Base-by-base conservation (phyloP, 768 basidiomycete genomes). In the Postia placenta region DNA sequence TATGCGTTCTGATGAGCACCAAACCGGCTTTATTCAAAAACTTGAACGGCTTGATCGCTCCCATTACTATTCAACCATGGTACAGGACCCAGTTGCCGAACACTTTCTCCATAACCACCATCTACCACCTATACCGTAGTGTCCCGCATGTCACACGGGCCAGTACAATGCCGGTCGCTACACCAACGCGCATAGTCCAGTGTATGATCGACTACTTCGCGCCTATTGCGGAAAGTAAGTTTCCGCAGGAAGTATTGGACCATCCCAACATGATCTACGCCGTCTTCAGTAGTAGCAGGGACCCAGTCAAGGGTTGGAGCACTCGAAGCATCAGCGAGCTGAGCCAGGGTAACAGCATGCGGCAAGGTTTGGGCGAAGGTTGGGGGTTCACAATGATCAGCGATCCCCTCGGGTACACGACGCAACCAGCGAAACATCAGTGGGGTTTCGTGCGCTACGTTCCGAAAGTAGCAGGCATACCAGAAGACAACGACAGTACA, bases 1-100 rank as follows among this genome's bases (percentile, higher is more conserved):
- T 70, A 11, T 41, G 30, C 19, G 22, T 41, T n/a, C 55, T 72
- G 14, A 41, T 70, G 2, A 33, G 9, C 2, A 42, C 49, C 4
- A 42, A 63, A 22, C 60, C 63, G 7, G 49, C 57, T 17, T 62
- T 69, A 2, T 68, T 67, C 50, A 28, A 47, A 17, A 36, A 56
- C 41, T 36, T 69, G 20, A 62, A 66, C 27, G 57, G 57, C 15
- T 15, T 61, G 56, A 4, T 62, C 50, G 37, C 63, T 44, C 65
- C 64, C 30, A 33, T 33, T 15, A 7, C 9, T 33, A 33, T 33
- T 15, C 9, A 33, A 1, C 47, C 50, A 14, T 48, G 68, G 55
- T 28, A 50, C 50, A 3, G 62, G 56, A 20, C 28, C 33, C 2
- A 41, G 2, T 19, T 28, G 15, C 39, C 38, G 7, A 39, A 43